Conservation (phyloP, 371 early-diverging fungal genomes). For the Fennellomyces sp. region DNA sequence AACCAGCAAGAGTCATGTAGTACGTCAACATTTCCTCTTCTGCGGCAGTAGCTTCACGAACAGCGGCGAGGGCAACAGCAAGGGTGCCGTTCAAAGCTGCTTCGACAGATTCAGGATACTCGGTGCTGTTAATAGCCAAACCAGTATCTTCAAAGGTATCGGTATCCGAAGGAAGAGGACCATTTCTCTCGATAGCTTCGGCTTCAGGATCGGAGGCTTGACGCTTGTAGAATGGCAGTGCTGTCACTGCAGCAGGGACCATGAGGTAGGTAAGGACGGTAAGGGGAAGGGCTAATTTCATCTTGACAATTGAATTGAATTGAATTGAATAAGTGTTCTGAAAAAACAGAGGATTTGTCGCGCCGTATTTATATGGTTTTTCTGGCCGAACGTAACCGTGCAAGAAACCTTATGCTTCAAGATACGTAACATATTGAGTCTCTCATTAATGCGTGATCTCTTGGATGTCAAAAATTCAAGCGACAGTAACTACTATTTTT, state of each 20-base stretch:
- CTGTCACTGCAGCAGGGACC: neutral
- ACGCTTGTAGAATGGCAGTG: neutral
- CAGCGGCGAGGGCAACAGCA: neutral
- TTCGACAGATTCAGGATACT: slow-evolving; percentile 4
- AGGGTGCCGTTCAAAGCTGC: neutral
- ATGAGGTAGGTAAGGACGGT: neutral
- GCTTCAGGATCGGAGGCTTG: slow-evolving; percentile 11
- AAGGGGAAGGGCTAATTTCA: neutral
- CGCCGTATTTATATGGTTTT: neutral
- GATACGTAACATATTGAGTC: no score
- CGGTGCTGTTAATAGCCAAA: slow-evolving; percentile 12
- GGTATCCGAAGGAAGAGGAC: slow-evolving; percentile 13
- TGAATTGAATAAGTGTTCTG: neutral
- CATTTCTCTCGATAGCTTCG: slow-evolving; percentile 10
- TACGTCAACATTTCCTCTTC: neutral
- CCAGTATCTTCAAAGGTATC: slow-evolving; percentile 7
- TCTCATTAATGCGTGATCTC: no score
- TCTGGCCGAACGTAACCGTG: no score
- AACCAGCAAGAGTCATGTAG: slow-evolving; percentile 10
- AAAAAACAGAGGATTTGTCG: neutral
- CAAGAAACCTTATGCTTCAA: no score
- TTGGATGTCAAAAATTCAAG: no score
- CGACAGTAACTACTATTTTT: no score
- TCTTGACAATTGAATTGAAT: neutral
- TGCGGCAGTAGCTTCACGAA: slow-evolving; percentile 3